Evolutionary conservation across 306 rosid genomes (phyloP).

Genomic region (Lablab purpureus): DNA sequence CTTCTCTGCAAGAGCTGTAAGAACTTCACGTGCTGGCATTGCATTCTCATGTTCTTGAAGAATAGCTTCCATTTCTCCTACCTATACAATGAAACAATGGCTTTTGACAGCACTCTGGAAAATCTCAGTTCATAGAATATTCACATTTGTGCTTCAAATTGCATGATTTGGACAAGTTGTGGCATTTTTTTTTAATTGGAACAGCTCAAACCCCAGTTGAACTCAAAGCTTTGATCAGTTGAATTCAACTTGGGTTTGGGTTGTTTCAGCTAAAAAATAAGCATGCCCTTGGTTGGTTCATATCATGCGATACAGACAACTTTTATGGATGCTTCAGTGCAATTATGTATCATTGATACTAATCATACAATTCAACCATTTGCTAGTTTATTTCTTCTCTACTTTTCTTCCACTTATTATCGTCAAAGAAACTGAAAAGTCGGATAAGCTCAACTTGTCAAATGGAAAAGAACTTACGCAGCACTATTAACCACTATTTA

Average conservation of each 20-base stretch:
- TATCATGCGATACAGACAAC: neutral
- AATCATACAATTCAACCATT: neutral
- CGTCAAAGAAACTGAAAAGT: neutral
- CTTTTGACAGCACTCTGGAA: constrained; percentile 2
- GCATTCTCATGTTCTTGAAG: constrained; percentile 81
- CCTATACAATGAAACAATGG: constrained; percentile 58
- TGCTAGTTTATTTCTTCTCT: neutral
- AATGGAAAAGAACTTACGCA: constrained; percentile 3
- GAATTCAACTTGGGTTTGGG: too few relatives aligned
- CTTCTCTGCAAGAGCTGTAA: constrained; percentile 81
- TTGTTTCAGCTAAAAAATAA: too few relatives aligned
- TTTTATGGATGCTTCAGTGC: neutral
- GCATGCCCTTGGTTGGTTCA: neutral
- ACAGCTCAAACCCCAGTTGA: too few relatives aligned
- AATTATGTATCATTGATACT: neutral
- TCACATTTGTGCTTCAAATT: neutral
- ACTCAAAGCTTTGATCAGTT: too few relatives aligned
- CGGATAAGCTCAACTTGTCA: neutral
- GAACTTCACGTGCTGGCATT: constrained; percentile 88
- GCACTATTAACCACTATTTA: neutral
- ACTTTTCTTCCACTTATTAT: neutral
- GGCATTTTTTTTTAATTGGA: too few relatives aligned
- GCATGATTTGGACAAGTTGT: neutral
- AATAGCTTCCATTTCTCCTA: constrained; percentile 89
- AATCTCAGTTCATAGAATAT: constrained; percentile 1